These are phyloP conservation scores for Alternaria gansuensis DNA, from an alignment of 2,329 filamentous ascomycete genomes.

Conservation along the genomic window DNA sequence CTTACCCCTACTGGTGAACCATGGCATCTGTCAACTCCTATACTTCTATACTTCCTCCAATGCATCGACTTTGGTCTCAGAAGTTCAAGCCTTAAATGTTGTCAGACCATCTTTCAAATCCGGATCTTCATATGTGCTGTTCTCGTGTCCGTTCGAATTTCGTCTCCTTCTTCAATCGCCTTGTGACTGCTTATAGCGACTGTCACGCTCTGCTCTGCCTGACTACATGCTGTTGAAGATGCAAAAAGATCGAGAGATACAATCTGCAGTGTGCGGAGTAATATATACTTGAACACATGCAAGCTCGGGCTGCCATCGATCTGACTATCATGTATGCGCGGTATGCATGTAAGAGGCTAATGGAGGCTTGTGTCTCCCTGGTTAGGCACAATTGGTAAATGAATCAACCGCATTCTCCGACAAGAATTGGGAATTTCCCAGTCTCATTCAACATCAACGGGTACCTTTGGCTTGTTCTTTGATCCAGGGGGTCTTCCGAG, in stretches of 20 bases:
- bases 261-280: no score
- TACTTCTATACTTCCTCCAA: background rate
- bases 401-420: background rate
- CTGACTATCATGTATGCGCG: background rate
- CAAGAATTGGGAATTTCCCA: background rate
- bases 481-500: slow-evolving; percentile 2
- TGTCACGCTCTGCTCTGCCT: background rate
- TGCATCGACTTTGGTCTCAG: no score
- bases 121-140: background rate
- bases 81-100: background rate
- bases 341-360: background rate
- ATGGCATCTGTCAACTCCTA: background rate
- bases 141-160: background rate
- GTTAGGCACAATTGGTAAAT: background rate
- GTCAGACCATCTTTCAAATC: background rate
- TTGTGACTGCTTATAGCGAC: background rate
- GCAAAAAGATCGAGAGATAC: no score
- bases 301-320: background rate
- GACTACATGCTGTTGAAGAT: background rate
- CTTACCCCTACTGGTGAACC: background rate
- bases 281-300: background rate
- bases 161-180: background rate
- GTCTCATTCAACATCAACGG: slow-evolving; percentile 2
- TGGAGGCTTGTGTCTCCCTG: background rate
- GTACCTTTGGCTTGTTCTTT: slow-evolving; percentile 5